Conservation (phyloP, 495 filamentous ascomycete species). For the Xylaria nigripes region DNA sequence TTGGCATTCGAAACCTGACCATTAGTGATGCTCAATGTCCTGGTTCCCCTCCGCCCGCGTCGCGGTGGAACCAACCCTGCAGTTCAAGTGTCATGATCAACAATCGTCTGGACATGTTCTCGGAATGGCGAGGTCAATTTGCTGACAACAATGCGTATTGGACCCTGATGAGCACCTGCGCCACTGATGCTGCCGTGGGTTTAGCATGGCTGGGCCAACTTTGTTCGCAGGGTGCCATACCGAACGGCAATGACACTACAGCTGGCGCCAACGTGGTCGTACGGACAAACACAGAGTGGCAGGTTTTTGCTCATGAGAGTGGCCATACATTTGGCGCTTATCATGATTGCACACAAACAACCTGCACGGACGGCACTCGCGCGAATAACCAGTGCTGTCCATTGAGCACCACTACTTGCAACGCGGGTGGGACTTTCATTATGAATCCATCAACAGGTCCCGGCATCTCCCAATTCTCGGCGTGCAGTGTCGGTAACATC, state of each 20-base stretch:
- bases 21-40: constrained; percentile 64
- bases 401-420: constrained; percentile 56
- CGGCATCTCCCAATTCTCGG: constrained; percentile 70
- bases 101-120: constrained; percentile 78
- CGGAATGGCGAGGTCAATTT: constrained; percentile 67
- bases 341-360: constrained; percentile 69
- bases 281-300: constrained; percentile 78
- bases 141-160: constrained; percentile 82
- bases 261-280: constrained; percentile 87
- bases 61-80: constrained; percentile 79
- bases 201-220: constrained; percentile 89
- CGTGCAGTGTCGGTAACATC: constrained; percentile 86
- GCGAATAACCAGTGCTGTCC: constrained; percentile 81
- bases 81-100: constrained; percentile 54
- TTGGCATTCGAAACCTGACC: constrained; percentile 79
- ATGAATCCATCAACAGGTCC: constrained; percentile 87
- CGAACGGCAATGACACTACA: constrained; percentile 53
- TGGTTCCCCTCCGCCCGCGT: constrained; percentile 48
- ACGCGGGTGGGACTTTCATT: constrained; percentile 71
- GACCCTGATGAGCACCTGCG: constrained; percentile 83
- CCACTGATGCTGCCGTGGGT: constrained; percentile 79
- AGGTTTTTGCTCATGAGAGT: constrained; percentile 92
- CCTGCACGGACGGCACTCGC: constrained; percentile 55
- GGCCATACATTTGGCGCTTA: constrained; percentile 95
- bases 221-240: constrained; percentile 54